Base-by-base conservation (phyloP, 2,329 filamentous ascomycete genomes). In the Acrodontium crateriforme region DNA sequence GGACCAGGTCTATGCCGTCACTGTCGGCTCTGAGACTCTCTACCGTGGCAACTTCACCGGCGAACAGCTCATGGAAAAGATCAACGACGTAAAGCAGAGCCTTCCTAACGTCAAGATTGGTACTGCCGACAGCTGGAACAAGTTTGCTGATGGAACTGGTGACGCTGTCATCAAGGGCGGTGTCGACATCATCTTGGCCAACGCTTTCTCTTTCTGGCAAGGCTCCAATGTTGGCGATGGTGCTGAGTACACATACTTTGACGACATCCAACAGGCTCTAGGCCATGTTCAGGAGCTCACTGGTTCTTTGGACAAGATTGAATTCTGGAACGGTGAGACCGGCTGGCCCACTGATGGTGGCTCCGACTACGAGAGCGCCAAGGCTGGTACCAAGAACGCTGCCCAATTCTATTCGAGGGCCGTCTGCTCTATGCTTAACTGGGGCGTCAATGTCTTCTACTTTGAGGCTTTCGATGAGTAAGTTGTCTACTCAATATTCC, bases 141-240 rank as follows among this genome's bases (percentile, higher is more conserved):
- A 76, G 54, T 74, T 63, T 45, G 63, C 67, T 25, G 74, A 79
- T 47, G 74, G 74, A 20, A 78, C 74, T 15, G 74, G 69, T 20
- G 69, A 80, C 50, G 59, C 67, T 9, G 57, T 79, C 38, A 68
- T 79, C 44, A 52, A 54, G 28, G 65, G 63, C 25, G 67, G 65
- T 28, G 71, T 77, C 28, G 69, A 67, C 31, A 62, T 79, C 32
- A 55, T 74, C 31, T 58, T 81, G 35, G 62, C 68, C 49, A 80
- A 81, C 47, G 76, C 71, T 15, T 81, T 81, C 49, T 67, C 71
- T 17, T 81, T 78, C 63, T 80, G 76, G 76, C 76, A 81, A 52
- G 72, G 64, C 66, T 47, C 56, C 57, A 24, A 66, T 66, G 39
- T 42, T 16, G 40, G 39, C 36, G 55, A 58, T 31, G 70, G 75